Evolutionary conservation across 305 asterid genomes (phyloP), one percentile per base, ranked within the genome.

Genomic region (Fraxinus latifolia): DNA sequence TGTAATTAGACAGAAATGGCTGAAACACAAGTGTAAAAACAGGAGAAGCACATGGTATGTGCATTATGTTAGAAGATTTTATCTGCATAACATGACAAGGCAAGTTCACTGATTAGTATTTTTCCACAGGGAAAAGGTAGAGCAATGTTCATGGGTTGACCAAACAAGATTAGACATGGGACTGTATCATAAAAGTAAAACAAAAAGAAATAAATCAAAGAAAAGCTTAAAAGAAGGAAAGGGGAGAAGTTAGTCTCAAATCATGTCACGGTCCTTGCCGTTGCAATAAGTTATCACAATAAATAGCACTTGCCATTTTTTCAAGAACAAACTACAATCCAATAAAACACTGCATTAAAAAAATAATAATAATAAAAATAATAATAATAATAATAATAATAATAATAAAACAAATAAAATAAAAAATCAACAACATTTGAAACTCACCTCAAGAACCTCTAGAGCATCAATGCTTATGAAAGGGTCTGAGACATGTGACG

Each of bases 401-500:
- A 14, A 14, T 14, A 14, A 44, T 12, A 44, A 44, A 29, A 29
- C 32, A 39, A 39, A 37, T 58, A 21, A 21, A 25, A 62, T 7
- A 62, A 65, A 29, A 9, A 65, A 12, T 25, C 17, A 65, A 12
- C 36, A 70, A 31, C 76, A 32, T 67, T 44, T 27, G 67, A 76
- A 37, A 81, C 76, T 79, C 85, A 94, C 99, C 98, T 96, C 98
- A 90, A 96, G 83, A 85, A 96, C 97, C 88, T 96, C 99, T 55
- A 94, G 94, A 82, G 97, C 97, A 83, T 96, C 98, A 82, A 93
- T 94, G 89, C 97, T 90, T 85, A 91, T 92, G 86, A 96, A 96
- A 82, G 99, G 99, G 83, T 96, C 97, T 23, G 95, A 92, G 87
- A 93, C 92, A 86, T 96, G 91, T 67, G 94, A 91, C 82, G 94